Conservation (phyloP, 805 yeast genomes). For the Monosporozyma siamensis region DNA sequence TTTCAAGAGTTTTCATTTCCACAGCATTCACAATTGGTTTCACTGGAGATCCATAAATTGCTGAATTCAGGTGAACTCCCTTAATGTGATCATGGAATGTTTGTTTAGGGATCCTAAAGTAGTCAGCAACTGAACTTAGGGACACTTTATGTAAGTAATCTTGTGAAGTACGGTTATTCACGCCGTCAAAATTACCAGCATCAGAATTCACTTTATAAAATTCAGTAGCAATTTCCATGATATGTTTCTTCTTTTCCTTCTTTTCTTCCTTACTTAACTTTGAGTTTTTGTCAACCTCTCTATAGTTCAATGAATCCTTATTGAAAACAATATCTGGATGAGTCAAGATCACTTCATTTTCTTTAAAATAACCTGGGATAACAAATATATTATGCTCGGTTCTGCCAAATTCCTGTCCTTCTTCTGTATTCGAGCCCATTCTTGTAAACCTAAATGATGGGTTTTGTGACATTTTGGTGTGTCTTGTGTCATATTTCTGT, state of each 20-base stretch:
- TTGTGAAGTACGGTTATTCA: not conserved
- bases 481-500: too few relatives aligned
- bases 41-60: conserved; percentile 7
- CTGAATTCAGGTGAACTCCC: conserved; percentile 8
- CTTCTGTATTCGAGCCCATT: too few relatives aligned
- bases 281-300: conserved; percentile 1
- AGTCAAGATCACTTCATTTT: conserved; percentile 4
- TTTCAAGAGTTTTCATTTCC: conserved; percentile 4
- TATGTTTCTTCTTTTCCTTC: conserved; percentile 4
- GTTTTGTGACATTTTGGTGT: too few relatives aligned
- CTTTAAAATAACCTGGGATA: conserved; percentile 6
- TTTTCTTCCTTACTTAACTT: conserved; percentile 2
- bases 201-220: conserved; percentile 5
- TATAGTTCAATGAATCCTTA: conserved; percentile 4
- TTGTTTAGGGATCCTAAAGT: conserved; percentile 9
- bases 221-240: conserved; percentile 7
- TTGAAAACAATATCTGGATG: conserved; percentile 6
- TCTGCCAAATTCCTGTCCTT: too few relatives aligned
- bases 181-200: too few relatives aligned
- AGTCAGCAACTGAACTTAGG: conserved; percentile 6
- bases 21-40: conserved; percentile 4
- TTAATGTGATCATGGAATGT: conserved; percentile 10
- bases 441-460: too few relatives aligned
- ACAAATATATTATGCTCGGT: too few relatives aligned
- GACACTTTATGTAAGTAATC: too few relatives aligned